phyloP scores from a whole-genome alignment of 73 alveolate species.

The Paramecium tetraurelia region DNA sequence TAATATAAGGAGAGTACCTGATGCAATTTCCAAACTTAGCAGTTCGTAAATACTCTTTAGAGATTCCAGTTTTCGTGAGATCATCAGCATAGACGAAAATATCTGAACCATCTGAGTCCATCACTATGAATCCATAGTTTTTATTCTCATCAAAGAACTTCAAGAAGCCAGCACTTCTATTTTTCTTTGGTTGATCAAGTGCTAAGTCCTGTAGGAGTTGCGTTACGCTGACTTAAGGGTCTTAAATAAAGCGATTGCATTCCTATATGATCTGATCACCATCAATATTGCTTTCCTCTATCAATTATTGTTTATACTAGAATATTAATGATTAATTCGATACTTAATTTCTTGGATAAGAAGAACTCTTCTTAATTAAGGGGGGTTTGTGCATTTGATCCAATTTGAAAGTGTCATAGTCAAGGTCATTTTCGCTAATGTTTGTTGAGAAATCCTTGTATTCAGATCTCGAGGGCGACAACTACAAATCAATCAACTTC shows the following conservation, averaged over 20 bases:
- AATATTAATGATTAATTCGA: background rate
- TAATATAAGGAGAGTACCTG: conserved; percentile 6
- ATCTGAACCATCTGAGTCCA: conserved; percentile 80
- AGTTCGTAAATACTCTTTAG: conserved; percentile 62
- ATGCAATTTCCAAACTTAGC: conserved; percentile 41
- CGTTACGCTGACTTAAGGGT: background rate
- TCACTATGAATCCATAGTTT: conserved; percentile 79
- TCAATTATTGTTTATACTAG: background rate
- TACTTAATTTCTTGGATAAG: conserved; percentile 33
- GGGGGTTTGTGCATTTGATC: background rate
- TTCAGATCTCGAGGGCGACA: conserved; percentile 35
- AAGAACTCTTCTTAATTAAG: conserved; percentile 43
- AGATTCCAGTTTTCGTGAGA: conserved; percentile 63
- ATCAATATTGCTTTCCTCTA: conserved; percentile 15
- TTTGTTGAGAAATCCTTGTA: conserved; percentile 31
- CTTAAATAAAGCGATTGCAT: conserved; percentile 38
- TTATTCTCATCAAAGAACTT: conserved; percentile 81
- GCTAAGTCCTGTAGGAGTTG: background rate
- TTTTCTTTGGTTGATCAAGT: conserved; percentile 8
- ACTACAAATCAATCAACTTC: conserved; percentile 8
- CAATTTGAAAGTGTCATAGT: background rate
- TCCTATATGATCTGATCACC: conserved; percentile 36
- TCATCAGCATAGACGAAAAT: conserved; percentile 81
- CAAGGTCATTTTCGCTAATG: conserved; percentile 21
- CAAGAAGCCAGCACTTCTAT: conserved; percentile 62